Base-by-base conservation (phyloP, 176 grass and related monocot species). In the Oryza rufipogon region DNA sequence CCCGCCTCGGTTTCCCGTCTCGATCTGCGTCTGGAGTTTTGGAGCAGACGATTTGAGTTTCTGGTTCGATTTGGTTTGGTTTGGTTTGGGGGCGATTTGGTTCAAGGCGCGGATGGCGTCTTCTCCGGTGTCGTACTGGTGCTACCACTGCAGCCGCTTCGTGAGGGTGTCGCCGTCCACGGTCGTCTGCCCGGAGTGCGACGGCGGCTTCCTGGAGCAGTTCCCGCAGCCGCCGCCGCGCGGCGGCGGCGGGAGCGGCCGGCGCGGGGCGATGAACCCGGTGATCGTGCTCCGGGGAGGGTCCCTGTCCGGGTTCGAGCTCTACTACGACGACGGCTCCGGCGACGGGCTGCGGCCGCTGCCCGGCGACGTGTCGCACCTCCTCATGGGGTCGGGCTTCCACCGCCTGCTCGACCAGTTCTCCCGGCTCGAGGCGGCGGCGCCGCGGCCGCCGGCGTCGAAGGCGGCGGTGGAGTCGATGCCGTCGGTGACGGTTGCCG, bases 161-260 rank as follows among this genome's bases (percentile, higher is more conserved):
- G 92, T 94, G 64, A 74, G 89, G 81, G 87, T 89, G 25, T 86
- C 87, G 39, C 89, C 49, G 51, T 32, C 77, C 2, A 75, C 89
- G 12, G 82, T 94, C 45, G 89, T 94, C 76, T 94, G 92, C 81
- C 92, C 92, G 34, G 84, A 94, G 76, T 94, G 92, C 78, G 84
- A 91, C 68, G 92, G 84, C 64, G 92, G 89, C 84, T 94, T 94
- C 87, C 92, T 94, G 64, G 92, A 94, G 89, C 89, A 94, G 84
- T 78, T 91, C 61, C 71, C 75, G 39, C 88, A 82, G 41, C 75
- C 78, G 81, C 83, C 85, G 73, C 77, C 73, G 63, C 79, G 81
- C 10, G 81, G 92, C 1, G 86, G 87, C 77, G 71, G 89, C 44
- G 84, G 89, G 8, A 83, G 77, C 72, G 87, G 84, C 28, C 79